Percentiles rank a stretch among this genome's conserved stretches.
These are phyloP conservation scores for Gossypium aridum DNA, from an alignment of 441 rosid species.

Conservation along the genomic window DNA sequence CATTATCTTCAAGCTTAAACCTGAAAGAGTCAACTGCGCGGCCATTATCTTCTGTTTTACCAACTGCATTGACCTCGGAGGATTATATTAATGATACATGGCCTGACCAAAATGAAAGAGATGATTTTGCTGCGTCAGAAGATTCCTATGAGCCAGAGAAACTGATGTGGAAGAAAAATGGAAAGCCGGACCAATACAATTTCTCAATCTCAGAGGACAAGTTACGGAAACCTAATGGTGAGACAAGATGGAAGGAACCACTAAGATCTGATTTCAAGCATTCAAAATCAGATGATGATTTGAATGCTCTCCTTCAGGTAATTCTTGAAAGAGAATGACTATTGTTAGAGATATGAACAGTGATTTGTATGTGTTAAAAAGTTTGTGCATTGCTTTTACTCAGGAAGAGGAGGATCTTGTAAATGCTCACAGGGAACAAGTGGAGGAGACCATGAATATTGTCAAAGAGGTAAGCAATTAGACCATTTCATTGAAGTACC, in stretches of 20 bases:
- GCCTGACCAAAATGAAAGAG: slow-evolving; percentile 69
- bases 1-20: slow-evolving; percentile 58
- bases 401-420: slow-evolving; percentile 86
- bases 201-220: slow-evolving; percentile 46
- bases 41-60: slow-evolving; percentile 61
- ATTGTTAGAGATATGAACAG: not conserved
- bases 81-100: slow-evolving; percentile 68
- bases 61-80: slow-evolving; percentile 49
- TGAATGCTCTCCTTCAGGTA: slow-evolving; percentile 7
- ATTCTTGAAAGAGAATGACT: not conserved
- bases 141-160: slow-evolving; percentile 64
- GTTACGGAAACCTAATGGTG: slow-evolving; percentile 42
- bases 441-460: slow-evolving; percentile 64
- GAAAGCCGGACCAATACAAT: slow-evolving; percentile 48
- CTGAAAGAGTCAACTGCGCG: slow-evolving; percentile 64
- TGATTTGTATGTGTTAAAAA: not conserved
- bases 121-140: slow-evolving; percentile 67
- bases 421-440: slow-evolving; percentile 64
- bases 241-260: slow-evolving; percentile 44
- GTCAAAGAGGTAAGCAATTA: slow-evolving; percentile 56
- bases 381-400: not conserved
- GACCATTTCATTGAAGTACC: not conserved
- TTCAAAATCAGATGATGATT: slow-evolving; percentile 5
- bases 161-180: slow-evolving; percentile 64
- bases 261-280: slow-evolving; percentile 28